Evolutionary conservation across 306 rosid species (phyloP).

Genomic region (Quercus dentata): DNA sequence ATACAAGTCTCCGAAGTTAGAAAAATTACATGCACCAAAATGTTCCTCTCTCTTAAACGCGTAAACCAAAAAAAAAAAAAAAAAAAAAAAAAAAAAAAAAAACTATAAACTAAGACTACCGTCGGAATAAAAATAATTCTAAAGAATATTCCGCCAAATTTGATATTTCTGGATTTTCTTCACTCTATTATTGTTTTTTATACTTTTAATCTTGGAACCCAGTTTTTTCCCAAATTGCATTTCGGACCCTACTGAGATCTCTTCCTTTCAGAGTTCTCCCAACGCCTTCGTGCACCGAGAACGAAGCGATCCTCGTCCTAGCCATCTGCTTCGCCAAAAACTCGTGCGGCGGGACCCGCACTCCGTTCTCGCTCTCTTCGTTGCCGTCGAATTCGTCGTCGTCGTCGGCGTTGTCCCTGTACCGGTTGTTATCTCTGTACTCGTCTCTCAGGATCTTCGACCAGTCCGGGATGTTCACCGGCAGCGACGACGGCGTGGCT

Average conservation of each 20-base stretch:
- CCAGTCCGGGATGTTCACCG: conserved; percentile 87
- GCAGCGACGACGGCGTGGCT: conserved; percentile 53
- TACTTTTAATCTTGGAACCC: conserved; percentile 62
- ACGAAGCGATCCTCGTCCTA: conserved; percentile 72
- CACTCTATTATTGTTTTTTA: not conserved
- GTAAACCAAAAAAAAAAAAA: not conserved
- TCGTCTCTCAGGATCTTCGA: conserved; percentile 74
- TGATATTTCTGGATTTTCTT: not conserved
- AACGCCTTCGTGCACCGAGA: conserved; percentile 83
- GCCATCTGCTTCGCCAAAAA: conserved; percentile 68
- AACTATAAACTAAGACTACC: not conserved
- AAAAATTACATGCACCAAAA: conserved; percentile 4
- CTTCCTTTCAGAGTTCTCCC: conserved; percentile 92
- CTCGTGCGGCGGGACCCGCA: conserved; percentile 80
- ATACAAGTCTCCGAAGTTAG: conserved; percentile 22
- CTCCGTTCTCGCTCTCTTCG: conserved; percentile 24
- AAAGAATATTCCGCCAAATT: conserved; percentile 20
- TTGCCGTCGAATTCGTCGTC: conserved; percentile 26
- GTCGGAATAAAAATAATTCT: not conserved
- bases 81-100: not conserved
- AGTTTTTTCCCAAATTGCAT: conserved; percentile 86
- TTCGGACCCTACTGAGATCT: conserved; percentile 83
- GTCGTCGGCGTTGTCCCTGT: conserved; percentile 14
- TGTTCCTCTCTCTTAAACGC: conserved; percentile 5
- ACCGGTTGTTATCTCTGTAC: conserved; percentile 42